Base-by-base conservation (phyloP, 2,329 filamentous ascomycete species). In the Lecanicillium sp. region DNA sequence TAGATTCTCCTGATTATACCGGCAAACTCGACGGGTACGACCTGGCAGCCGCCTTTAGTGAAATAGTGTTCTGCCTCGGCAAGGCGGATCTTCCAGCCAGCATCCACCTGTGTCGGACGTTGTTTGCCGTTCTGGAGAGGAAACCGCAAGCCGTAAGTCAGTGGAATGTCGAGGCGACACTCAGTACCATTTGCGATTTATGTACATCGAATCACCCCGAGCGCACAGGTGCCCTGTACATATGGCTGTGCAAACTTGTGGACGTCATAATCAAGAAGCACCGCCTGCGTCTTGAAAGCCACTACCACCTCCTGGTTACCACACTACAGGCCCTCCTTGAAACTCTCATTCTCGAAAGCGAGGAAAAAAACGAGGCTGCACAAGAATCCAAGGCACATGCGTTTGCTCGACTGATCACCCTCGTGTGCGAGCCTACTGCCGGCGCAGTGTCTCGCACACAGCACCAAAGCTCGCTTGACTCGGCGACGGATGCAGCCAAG, bases 401-500 rank as follows among this genome's bases (percentile, higher is more conserved):
- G 3, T 78, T 70, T 50, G 61, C 71, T 3, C 69, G 75, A 1
- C 68, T 80, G 13, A 51, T 80, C 13, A 78, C 74, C 2, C 60
- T 79, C 15, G 63, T 78, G 20, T 78, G 75, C 49, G 73, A 80
- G 50, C 76, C 73, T 2, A 73, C 69, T 18, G 70, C 67, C 1
- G 72, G 71, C 0, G 68, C 73, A 4, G 73, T 79, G 16, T 67
- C 70, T 3, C 65, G 67, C 6, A 54, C 58, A 3, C 62, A 63
- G 49, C 63, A 64, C 38, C 60, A 62, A 35, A 61, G 58, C 35
- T 52, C 59, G 13, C 65, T 82, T 18, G 73, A 77, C 50, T 79
- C 76, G 17, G 75, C 75, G 2, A 75, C 70, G 2, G 75, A 78
- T 46, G 69, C 67, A 20, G 77, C 76, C 15, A 80, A 78, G 59